Evolutionary conservation across 208 protist genomes (phyloP).

Genomic region (Wallacemonas sp.): DNA sequence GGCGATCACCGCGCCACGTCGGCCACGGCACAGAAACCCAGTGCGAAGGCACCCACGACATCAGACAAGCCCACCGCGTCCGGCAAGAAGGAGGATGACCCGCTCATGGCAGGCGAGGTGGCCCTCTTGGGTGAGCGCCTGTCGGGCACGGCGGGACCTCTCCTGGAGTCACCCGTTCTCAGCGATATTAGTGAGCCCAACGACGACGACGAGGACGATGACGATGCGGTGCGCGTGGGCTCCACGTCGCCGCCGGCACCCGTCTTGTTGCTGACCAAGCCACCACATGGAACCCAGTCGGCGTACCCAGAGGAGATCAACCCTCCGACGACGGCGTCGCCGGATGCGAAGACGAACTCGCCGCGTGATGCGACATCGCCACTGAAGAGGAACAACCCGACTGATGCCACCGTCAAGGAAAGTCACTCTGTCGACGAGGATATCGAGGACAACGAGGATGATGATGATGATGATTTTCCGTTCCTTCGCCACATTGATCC

Average conservation of each 20-base stretch:
- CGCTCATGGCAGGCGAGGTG: not conserved
- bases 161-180: constrained; percentile 3
- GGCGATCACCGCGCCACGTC: not conserved
- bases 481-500: constrained; percentile 3
- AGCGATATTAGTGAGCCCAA: constrained; percentile 2
- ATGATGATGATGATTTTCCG: constrained; percentile 5
- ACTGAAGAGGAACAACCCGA: not conserved
- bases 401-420: not conserved
- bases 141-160: not conserved
- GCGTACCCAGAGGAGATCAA: too few species aligned
- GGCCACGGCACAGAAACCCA: not conserved
- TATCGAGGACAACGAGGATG: not conserved
- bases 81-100: not conserved
- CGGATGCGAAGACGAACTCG: too few species aligned
- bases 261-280: not conserved
- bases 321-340: too few species aligned
- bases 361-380: too few species aligned
- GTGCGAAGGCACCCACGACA: too few species aligned
- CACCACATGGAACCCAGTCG: not conserved
- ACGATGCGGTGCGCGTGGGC: constrained; percentile 2
- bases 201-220: not conserved
- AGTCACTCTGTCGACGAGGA: not conserved
- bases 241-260: not conserved
- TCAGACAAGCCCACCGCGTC: not conserved
- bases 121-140: not conserved